Evolutionary conservation across 345 rosid species (phyloP).

Genomic region (Populus davidiana): DNA sequence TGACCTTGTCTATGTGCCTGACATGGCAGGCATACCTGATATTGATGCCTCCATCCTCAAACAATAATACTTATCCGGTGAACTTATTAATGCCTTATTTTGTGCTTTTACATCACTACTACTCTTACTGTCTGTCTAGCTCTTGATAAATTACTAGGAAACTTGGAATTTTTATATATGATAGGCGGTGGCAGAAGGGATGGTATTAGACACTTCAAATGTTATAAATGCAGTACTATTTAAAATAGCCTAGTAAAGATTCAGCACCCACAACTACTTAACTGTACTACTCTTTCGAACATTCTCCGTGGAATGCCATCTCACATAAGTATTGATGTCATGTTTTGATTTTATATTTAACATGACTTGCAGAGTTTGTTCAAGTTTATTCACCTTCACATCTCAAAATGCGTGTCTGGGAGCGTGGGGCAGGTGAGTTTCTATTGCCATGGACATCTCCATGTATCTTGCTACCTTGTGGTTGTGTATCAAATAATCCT

Average conservation of each 20-base stretch:
- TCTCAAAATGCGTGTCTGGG: constrained; percentile 97
- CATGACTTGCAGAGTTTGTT: constrained; percentile 71
- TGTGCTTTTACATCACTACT: too few relatives aligned
- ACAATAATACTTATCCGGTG: neutral
- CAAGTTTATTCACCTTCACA: constrained; percentile 77
- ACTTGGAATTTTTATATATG: too few relatives aligned
- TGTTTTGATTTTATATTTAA: neutral
- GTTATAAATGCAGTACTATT: too few relatives aligned
- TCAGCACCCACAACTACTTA: too few relatives aligned
- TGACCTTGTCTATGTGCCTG: neutral
- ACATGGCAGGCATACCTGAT: neutral
- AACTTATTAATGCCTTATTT: too few relatives aligned
- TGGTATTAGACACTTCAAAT: too few relatives aligned
- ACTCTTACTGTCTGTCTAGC: too few relatives aligned
- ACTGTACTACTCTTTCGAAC: neutral
- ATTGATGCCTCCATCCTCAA: neutral
- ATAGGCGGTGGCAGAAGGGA: too few relatives aligned
- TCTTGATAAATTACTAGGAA: too few relatives aligned
- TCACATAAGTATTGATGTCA: neutral
- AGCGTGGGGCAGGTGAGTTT: constrained; percentile 87
- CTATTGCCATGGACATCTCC: neutral
- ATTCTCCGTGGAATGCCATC: neutral
- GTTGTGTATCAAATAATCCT: neutral
- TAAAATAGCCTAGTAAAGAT: too few relatives aligned
- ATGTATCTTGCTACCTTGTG: neutral